phyloP scores from a whole-genome alignment of 1,139 yeast genomes.

The Schwanniomyces etchellsii region DNA sequence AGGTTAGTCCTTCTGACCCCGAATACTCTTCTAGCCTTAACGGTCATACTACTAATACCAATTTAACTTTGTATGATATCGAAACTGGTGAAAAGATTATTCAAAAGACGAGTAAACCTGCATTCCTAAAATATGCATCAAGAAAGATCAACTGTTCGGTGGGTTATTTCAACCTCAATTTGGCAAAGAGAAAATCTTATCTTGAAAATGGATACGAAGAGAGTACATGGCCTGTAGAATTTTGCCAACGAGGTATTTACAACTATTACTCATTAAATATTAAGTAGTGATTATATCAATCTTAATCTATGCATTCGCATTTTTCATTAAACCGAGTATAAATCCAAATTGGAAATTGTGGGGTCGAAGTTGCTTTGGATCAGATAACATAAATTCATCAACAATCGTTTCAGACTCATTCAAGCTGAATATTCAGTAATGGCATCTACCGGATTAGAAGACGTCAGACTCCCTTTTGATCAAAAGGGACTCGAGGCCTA shows the following conservation, averaged over 20 bases:
- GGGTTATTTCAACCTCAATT: constrained; percentile 42
- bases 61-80: constrained; percentile 51
- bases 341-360: neutral
- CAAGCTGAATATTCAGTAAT: neutral
- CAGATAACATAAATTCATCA: too few species aligned
- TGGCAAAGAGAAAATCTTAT: constrained; percentile 26
- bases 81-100: constrained; percentile 63
- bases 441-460: constrained; percentile 13
- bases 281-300: constrained; percentile 13
- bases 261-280: constrained; percentile 57
- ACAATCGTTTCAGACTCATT: too few species aligned
- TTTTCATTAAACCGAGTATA: constrained; percentile 1
- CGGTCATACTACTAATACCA: constrained; percentile 15
- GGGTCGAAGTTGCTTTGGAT: neutral
- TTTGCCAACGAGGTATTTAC: constrained; percentile 64
- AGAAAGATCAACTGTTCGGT: constrained; percentile 55
- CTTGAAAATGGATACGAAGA: constrained; percentile 28
- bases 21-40: constrained; percentile 12
- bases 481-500: constrained; percentile 23
- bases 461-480: constrained; percentile 35
- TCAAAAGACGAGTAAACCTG: constrained; percentile 51
- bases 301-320: constrained; percentile 3
- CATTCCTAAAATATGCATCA: constrained; percentile 57
- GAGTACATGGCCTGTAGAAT: constrained; percentile 59
- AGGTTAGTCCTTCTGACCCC: constrained; percentile 33